Evolutionary conservation across 768 basidiomycete genomes (phyloP).

Genomic region (Boletus reticulatus): DNA sequence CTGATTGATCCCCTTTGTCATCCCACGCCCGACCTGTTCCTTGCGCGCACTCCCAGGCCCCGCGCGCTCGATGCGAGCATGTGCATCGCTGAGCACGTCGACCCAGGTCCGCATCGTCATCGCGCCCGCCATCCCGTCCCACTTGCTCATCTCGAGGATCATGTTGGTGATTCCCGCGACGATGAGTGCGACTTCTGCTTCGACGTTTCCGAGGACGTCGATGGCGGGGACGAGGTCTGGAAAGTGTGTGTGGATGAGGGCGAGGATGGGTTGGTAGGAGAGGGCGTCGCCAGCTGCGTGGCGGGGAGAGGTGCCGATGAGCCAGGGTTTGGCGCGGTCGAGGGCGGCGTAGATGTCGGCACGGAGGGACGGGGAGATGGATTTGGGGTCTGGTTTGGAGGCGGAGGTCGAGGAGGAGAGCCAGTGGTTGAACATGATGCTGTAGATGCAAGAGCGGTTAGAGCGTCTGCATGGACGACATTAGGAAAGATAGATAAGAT

Average conservation of each 20-base stretch:
- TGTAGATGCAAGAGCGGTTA: too few species aligned
- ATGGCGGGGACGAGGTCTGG: constrained; percentile 44
- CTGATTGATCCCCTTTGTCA: constrained; percentile 51
- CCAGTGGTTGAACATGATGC: constrained; percentile 47
- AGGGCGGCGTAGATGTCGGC: constrained; percentile 49
- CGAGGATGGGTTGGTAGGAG: constrained; percentile 44
- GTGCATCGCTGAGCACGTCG: constrained; percentile 44
- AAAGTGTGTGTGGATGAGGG: constrained; percentile 49
- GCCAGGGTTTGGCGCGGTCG: constrained; percentile 48
- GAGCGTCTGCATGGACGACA: too few species aligned
- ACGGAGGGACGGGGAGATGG: constrained; percentile 48
- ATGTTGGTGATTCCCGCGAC: constrained; percentile 55
- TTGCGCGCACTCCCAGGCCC: constrained; percentile 33
- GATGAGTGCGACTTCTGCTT: constrained; percentile 47
- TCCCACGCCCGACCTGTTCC: constrained; percentile 45
- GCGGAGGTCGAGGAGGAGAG: constrained; percentile 33
- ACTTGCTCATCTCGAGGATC: constrained; percentile 53
- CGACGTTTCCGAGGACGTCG: constrained; percentile 45
- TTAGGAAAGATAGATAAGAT: constrained; percentile 1
- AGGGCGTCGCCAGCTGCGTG: constrained; percentile 52
- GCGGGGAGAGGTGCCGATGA: constrained; percentile 37
- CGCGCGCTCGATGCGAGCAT: constrained; percentile 27
- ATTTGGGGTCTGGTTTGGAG: constrained; percentile 29
- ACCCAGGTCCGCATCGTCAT: constrained; percentile 59
- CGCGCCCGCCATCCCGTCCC: constrained; percentile 54